Evolutionary conservation across 2,329 filamentous ascomycete species (phyloP).

Genomic region (Teratosphaeria destructans): DNA sequence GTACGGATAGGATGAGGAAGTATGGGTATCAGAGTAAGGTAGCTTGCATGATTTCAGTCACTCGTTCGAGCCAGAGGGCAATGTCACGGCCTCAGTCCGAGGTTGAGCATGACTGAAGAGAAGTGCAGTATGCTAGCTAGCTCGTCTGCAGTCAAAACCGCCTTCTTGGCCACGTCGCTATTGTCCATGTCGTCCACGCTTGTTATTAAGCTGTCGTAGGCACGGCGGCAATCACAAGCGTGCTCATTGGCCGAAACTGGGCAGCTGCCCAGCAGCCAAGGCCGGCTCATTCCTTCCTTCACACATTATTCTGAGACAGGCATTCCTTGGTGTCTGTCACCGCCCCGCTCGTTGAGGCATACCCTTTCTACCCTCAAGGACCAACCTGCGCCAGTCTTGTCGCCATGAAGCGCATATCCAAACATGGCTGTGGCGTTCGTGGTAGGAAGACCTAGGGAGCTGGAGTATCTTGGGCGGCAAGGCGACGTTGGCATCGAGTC

Average conservation of each 20-base stretch:
- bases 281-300: too few relatives aligned
- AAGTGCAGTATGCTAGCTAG: background rate
- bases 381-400: background rate
- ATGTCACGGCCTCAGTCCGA: background rate
- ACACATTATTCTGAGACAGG: too few relatives aligned
- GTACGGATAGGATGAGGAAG: background rate
- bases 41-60: background rate
- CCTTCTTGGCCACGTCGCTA: background rate
- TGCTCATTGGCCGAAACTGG: background rate
- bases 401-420: background rate
- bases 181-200: background rate
- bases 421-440: background rate
- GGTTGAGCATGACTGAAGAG: background rate
- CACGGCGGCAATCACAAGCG: background rate
- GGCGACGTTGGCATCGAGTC: background rate
- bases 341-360: background rate
- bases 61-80: background rate
- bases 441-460: background rate
- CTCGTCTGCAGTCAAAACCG: background rate
- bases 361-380: background rate
- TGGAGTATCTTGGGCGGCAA: background rate
- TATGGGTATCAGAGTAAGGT: background rate
- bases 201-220: background rate
- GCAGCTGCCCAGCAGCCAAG: too few relatives aligned
- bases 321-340: background rate